These are phyloP conservation scores for Agaricus subrufescens DNA, from an alignment of 768 basidiomycete species.

Conservation along the genomic window DNA sequence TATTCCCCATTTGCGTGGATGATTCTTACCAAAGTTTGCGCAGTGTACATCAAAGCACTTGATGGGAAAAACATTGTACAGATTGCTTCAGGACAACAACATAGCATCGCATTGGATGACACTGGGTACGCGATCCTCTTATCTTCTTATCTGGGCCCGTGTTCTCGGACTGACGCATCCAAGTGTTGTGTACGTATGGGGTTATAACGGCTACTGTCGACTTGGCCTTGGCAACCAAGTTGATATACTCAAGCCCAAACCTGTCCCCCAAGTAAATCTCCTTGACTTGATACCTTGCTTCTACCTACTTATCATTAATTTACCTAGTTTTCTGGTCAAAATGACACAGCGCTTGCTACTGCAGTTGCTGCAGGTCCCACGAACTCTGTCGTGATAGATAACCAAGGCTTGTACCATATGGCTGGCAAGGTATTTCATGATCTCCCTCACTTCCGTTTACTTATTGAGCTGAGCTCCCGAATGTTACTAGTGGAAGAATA, in stretches of 20 bases:
- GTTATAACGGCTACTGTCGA: conserved; percentile 88
- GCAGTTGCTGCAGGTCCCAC: conserved; percentile 76
- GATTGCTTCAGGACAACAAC: conserved; percentile 85
- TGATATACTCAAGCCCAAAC: conserved; percentile 73
- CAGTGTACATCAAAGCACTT: conserved; percentile 74
- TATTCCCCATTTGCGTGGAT: not conserved
- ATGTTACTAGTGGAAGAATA: conserved; percentile 77
- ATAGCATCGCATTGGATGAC: conserved; percentile 75
- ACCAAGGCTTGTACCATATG: conserved; percentile 84
- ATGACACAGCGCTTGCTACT: conserved; percentile 56
- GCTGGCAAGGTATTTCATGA: conserved; percentile 60
- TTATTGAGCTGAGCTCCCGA: conserved; percentile 1
- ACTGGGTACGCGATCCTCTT: conserved; percentile 53
- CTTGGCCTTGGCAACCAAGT: conserved; percentile 85
- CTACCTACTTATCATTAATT: not conserved
- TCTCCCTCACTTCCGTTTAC: not conserved
- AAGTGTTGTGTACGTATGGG: conserved; percentile 81
- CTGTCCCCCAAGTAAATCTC: conserved; percentile 65
- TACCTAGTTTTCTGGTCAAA: conserved; percentile 70
- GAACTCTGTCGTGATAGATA: conserved; percentile 80
- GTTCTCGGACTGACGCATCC: not conserved
- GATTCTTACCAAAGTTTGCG: not conserved
- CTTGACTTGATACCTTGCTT: conserved; percentile 5
- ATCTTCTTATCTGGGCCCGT: not conserved
- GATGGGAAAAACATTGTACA: conserved; percentile 74